Base-by-base conservation (phyloP, 345 rosid genomes). In the Melastoma malabathricum region DNA sequence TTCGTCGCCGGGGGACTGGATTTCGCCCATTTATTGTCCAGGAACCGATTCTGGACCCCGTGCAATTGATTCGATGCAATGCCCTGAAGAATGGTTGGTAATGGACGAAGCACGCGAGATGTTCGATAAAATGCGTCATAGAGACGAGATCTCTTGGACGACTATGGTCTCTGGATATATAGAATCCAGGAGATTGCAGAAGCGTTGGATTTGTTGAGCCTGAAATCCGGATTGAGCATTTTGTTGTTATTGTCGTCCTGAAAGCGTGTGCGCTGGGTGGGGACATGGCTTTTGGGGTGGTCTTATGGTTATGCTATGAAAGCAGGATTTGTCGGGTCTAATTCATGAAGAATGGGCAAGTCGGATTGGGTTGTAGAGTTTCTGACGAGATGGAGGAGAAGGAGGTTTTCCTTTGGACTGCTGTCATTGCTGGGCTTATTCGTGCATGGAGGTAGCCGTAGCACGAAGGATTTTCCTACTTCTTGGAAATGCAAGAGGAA, bases 401-500 rank as follows among this genome's bases (percentile, higher is more conserved):
- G 61, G 86, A 82, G 66, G 77, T 81, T 0, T 82, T 82, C 20
- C 76, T 96, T 0, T 90, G 96, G 96, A 86, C 98, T 22, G 78
- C 96, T 6, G 54, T 80, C 48, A 90, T 86, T 45, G 80, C 87
- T 0, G 89, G 87, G 44, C 72, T 90, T 57, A 94, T 84, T 64
- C 84, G 71, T 19, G 69, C 70, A 17, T 83, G 92, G 49, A 64
- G 49, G 54, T 46, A 71, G 55, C 59, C 47, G 54, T 46, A 71
- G 55, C 59, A 64, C 67, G 71, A 80, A 56, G 92, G 79, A 9
- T 65, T 90, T 54, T 55, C 50, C 41, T 78, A 75, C 68, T 82
- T 90, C 51, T 69, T 89, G 7, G 65, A 76, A 60, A 82, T 90
- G 96, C 70, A 72, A 66, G 74, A 70, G 53, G 69, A 60, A 9